These are phyloP conservation scores for Lentinula boryana DNA, from an alignment of 768 basidiomycete species.

Conservation along the genomic window DNA sequence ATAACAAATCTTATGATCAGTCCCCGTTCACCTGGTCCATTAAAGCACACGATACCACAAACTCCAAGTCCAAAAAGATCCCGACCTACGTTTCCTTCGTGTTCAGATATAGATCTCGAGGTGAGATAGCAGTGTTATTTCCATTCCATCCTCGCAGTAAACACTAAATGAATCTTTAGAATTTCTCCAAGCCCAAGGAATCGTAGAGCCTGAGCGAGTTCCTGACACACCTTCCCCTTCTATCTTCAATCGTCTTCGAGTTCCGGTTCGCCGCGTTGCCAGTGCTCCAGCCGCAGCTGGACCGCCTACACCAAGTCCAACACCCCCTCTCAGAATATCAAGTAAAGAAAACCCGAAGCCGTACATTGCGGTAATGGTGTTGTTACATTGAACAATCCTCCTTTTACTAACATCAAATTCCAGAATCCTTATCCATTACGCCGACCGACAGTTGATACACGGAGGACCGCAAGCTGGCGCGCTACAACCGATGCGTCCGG, in stretches of 20 bases:
- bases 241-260: constrained; percentile 10
- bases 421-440: constrained; percentile 9
- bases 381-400: background rate
- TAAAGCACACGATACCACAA: constrained; percentile 35
- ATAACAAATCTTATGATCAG: constrained; percentile 32
- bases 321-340: background rate
- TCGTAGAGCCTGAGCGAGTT: constrained; percentile 21
- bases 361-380: background rate
- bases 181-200: constrained; percentile 47
- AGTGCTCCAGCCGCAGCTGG: constrained; percentile 27
- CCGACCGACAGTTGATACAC: constrained; percentile 14
- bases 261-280: constrained; percentile 29
- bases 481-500: background rate
- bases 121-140: constrained; percentile 23
- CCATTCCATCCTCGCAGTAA: background rate
- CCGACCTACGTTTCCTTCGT: constrained; percentile 59
- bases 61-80: constrained; percentile 23
- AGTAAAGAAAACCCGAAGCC: background rate
- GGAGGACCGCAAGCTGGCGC: constrained; percentile 21
- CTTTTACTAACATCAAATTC: background rate
- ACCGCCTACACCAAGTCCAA: constrained; percentile 3
- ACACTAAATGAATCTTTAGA: constrained; percentile 22
- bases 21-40: constrained; percentile 49
- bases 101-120: constrained; percentile 56
- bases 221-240: constrained; percentile 16